phyloP scores from a whole-genome alignment of 108 stramenopile genomes.

The Heterococcus sp. region DNA sequence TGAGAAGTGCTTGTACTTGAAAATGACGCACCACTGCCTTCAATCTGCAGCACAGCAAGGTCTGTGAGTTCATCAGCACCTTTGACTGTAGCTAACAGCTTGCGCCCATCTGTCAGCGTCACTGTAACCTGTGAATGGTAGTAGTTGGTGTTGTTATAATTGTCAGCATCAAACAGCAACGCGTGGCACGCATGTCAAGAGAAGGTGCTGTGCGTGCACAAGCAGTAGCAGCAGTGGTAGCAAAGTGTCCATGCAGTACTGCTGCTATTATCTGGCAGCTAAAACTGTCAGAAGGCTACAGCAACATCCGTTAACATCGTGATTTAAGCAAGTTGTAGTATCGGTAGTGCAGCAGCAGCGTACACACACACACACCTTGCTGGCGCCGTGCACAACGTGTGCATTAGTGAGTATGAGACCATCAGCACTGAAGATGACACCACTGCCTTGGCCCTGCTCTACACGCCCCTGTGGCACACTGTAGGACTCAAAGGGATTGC shows the following conservation, averaged over 20 bases:
- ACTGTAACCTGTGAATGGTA: conserved; percentile 36
- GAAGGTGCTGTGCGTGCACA: no score
- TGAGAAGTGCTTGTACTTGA: no score
- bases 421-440: conserved; percentile 53
- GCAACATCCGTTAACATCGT: no score
- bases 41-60: conserved; percentile 55
- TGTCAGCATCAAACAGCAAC: no score
- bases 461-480: neutral
- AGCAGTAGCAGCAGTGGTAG: no score
- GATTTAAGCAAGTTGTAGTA: no score
- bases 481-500: neutral
- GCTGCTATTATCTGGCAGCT: no score
- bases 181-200: no score
- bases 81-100: conserved; percentile 41
- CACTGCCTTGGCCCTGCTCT: conserved; percentile 46
- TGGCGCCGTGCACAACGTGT: conserved; percentile 48
- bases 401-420: conserved; percentile 60
- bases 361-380: conserved; percentile 5
- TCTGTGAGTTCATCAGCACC: conserved; percentile 49
- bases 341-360: no score
- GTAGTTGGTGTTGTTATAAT: no score
- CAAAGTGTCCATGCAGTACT: no score
- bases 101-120: conserved; percentile 56
- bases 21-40: conserved; percentile 1
- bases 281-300: no score